Conservation (phyloP, 2,329 filamentous ascomycete species). For the Neopestalotiopsis rosae region DNA sequence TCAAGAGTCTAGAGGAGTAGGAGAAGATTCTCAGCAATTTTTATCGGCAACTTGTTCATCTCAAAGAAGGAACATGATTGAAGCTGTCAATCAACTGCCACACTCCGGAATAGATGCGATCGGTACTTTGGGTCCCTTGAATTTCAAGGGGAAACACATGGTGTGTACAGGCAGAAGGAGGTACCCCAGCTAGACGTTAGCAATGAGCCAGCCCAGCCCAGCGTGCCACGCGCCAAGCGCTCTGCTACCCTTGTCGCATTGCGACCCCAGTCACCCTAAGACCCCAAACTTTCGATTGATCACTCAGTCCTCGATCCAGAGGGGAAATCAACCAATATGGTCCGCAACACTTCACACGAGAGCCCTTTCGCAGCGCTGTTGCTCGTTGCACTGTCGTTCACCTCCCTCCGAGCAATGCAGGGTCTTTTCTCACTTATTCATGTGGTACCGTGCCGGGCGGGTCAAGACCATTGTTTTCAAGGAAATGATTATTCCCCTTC, state of each 20-base stretch:
- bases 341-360: conserved; percentile 11
- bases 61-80: no score
- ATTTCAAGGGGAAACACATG: neutral
- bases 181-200: neutral
- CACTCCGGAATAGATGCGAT: neutral
- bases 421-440: conserved; percentile 7
- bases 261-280: neutral
- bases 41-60: neutral
- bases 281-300: conserved; percentile 17
- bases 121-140: neutral
- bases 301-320: conserved; percentile 13
- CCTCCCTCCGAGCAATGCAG: conserved; percentile 5
- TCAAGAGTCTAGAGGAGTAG: no score
- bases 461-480: neutral
- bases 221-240: conserved; percentile 17
- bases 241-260: neutral
- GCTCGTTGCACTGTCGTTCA: neutral
- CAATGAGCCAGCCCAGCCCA: neutral
- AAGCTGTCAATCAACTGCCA: neutral
- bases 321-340: neutral
- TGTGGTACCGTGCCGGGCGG: neutral
- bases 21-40: neutral
- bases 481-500: neutral
- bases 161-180: neutral
- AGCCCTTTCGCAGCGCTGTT: neutral